Evolutionary conservation across 179 eudicot genomes (phyloP).

Genomic region (Kewa caespitosa): DNA sequence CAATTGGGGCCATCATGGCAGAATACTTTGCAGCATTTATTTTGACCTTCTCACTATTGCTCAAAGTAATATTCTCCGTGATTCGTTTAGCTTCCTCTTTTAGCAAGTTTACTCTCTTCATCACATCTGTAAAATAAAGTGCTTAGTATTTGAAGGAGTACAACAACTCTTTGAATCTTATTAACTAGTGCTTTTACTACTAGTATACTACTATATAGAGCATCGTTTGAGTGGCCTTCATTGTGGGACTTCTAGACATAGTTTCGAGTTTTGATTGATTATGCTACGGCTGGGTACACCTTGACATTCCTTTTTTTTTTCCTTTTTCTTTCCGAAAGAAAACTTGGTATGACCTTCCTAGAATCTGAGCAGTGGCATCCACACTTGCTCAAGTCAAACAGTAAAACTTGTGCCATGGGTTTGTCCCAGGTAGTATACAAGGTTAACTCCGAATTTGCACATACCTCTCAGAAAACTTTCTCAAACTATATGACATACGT

Average conservation of each 20-base stretch:
- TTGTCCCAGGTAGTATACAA: background rate
- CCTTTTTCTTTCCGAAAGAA: no score
- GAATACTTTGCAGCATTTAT: slow-evolving; percentile 95
- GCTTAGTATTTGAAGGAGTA: slow-evolving; percentile 18
- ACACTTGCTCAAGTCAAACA: no score
- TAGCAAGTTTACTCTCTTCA: slow-evolving; percentile 83
- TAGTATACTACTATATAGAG: no score
- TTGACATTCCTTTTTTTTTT: no score
- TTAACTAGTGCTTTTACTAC: no score
- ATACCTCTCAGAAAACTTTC: background rate
- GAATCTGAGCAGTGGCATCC: no score
- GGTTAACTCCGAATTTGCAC: background rate
- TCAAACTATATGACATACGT: slow-evolving; percentile 8
- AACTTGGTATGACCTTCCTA: no score
- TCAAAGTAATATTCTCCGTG: slow-evolving; percentile 76
- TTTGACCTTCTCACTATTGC: slow-evolving; percentile 81
- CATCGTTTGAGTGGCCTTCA: no score
- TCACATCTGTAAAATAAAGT: slow-evolving; percentile 60
- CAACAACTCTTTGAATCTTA: no score
- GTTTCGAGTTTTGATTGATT: no score
- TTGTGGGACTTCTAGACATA: no score
- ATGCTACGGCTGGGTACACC: no score
- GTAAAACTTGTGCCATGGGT: background rate
- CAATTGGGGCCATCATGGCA: slow-evolving; percentile 99
- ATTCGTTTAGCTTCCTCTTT: slow-evolving; percentile 97